Conservation (phyloP, 257 asterid species). For the Schizonepeta tenuifolia region DNA sequence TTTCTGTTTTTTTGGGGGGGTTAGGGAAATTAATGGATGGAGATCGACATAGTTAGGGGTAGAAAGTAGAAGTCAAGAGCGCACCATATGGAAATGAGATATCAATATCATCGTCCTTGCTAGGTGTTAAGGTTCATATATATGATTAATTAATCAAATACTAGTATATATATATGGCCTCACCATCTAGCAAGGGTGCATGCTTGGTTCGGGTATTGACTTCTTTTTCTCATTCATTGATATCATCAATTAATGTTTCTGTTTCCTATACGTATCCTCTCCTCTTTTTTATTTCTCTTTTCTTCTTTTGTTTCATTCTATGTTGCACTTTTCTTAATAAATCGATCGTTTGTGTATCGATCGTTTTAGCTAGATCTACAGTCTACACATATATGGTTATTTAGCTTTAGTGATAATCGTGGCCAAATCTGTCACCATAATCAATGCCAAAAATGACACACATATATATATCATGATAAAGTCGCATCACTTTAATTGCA, state of each 20-base stretch:
- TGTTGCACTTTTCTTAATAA: not conserved
- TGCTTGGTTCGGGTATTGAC: constrained; percentile 99
- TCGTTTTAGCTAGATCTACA: too few species aligned
- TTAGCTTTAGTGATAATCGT: too few species aligned
- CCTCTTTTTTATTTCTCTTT: not conserved
- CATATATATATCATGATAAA: not conserved
- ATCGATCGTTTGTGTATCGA: not conserved
- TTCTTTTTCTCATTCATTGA: constrained; percentile 47
- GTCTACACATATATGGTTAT: too few species aligned
- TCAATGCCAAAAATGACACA: not conserved
- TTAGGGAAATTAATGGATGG: too few species aligned
- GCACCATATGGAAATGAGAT: constrained; percentile 58
- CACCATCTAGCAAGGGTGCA: constrained; percentile 54
- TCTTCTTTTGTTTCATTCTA: not conserved
- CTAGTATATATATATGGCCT: constrained; percentile 21
- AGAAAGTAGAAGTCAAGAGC: constrained; percentile 84
- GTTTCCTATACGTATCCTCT: not conserved
- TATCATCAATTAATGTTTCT: not conserved
- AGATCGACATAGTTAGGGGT: not conserved
- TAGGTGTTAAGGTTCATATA: constrained; percentile 41
- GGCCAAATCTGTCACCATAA: too few species aligned
- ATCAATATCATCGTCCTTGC: constrained; percentile 66
- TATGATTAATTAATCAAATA: too few species aligned
- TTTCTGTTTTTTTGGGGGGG: not conserved
- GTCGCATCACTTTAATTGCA: too few species aligned